Base-by-base conservation (phyloP, 805 yeast species). In the Blastobotrys parvus region DNA sequence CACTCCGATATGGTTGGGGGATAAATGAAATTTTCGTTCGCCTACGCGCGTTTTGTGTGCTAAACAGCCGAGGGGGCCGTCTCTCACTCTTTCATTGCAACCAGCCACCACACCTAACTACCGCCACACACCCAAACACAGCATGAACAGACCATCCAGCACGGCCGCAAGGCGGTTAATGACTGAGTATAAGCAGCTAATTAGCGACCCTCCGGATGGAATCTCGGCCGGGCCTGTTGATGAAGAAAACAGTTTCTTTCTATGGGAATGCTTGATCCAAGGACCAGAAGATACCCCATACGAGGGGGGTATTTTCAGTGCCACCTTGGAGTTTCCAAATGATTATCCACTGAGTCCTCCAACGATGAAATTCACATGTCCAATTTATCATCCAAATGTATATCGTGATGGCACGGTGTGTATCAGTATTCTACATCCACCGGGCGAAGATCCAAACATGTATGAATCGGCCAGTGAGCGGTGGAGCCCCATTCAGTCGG, bases 401-500 rank as follows among this genome's bases (percentile, higher is more conserved):
- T 92, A 90, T 61, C 78, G 84, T 40, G 95, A 89, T 58, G 98
- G 98, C 2, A 86, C 86, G 19, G 98, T 92, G 3, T 92, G 98
- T 62, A 92, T 92, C 40, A 86, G 95, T 13, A 92, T 92, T 39
- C 69, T 92, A 51, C 98, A 92, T 60, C 79, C 96, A 1, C 95
- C 97, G 1, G 98, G 98, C 8, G 95, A 89, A 54, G 98, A 92
- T 62, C 97, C 98, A 17, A 77, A 88, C 61, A 88, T 82, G 72
- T 92, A 92, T 64, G 98, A 92, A 62, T 65, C 85, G 23, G 95
- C 97, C 0, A 94, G 89, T 54, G 98, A 92, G 65, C 70, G 98
- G 51, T 92, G 98, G 98, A 84, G 94, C 4, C 98, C 98, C 0
- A 89, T 92, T 23, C 98, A 92, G 62, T 84, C 94, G 59, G 89